Evolutionary conservation across 139 green algal genomes (phyloP), one percentile per base, ranked within the genome.

Genomic region (Zygnema circumcarinatum): DNA sequence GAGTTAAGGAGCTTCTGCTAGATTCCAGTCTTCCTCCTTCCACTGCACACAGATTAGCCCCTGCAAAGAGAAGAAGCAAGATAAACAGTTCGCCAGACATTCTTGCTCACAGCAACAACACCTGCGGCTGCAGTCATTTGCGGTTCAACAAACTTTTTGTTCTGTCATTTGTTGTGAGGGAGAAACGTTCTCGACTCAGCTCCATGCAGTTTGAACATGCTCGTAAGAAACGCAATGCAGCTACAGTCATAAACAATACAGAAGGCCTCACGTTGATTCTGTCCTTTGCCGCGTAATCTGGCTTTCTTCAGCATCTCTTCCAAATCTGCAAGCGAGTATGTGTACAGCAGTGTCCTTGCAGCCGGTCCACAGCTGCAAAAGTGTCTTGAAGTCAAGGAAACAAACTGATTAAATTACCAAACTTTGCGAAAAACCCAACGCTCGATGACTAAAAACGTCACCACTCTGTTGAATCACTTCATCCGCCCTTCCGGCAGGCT

Each of bases 321-420:
- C 78, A 97, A 88, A 78, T 98, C 85, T 1, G 75, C 83, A 38
- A 96, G 62, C 1, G 89, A 94, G 88, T 94, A 85, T 29, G 94
- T 91, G 84, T 93, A 98, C 41, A 93, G 92, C 81, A 98, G 91
- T 21, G 83, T 79, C 68, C 93, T 91, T 11, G 81, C 40, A 0
- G 0, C 2, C 1, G 91, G 84, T 1, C 73, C 38, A 79, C 95
- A 98, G 20, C 94, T 93, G 84, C 95, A 98, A 84, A 98, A 85
- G 54, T 88, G 52, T 2, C 38, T 52, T 40, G 67, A 7, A 62
- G 47, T 62, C 16, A 62, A 62, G 47, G 47, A 62, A 25, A 62
- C 47, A 62, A 16, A 25, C 47, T 16, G 7, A 62, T 62, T 16
- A 62, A 62, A 62, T n/a, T n/a, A n/a, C n/a, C n/a, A n/a, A n/a